Conservation (phyloP, 1,284 basidiomycete species). For the Dichomitus squalens region DNA sequence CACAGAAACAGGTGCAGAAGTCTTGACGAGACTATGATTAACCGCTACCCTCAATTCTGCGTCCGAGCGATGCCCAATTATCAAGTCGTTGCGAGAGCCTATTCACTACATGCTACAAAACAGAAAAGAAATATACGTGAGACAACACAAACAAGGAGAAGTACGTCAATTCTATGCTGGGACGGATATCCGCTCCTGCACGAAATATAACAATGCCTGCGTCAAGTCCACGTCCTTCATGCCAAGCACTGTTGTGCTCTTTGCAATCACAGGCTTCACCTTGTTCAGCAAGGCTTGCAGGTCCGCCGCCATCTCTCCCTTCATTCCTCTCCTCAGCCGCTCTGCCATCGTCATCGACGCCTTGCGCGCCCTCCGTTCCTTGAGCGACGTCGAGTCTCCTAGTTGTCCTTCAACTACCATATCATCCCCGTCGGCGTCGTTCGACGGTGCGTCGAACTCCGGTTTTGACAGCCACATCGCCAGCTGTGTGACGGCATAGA, state of each 20-base stretch:
- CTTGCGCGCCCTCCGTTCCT: constrained; percentile 45
- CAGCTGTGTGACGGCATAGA: constrained; percentile 80
- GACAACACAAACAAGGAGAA: not conserved
- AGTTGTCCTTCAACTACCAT: constrained; percentile 30
- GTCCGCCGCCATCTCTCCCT: constrained; percentile 78
- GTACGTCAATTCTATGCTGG: constrained; percentile 11
- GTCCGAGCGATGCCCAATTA: no score
- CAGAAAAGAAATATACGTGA: not conserved
- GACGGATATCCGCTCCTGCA: constrained; percentile 57
- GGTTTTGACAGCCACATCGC: constrained; percentile 74
- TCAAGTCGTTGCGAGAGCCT: not conserved
- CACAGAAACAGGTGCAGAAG: constrained; percentile 70
- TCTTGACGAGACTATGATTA: constrained; percentile 50
- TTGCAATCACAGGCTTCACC: constrained; percentile 59
- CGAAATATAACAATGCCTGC: constrained; percentile 59
- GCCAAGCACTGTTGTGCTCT: constrained; percentile 51
- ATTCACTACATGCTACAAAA: constrained; percentile 4
- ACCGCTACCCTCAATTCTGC: no score
- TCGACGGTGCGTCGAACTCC: constrained; percentile 51
- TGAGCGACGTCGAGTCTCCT: constrained; percentile 31
- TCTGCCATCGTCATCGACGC: constrained; percentile 61
- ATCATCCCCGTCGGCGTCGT: constrained; percentile 47
- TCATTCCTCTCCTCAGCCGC: constrained; percentile 69
- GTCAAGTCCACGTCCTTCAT: constrained; percentile 53
- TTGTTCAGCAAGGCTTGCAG: constrained; percentile 66